phyloP scores from a whole-genome alignment of 1,284 basidiomycete species.

The Cystobasidiaceae sp. region DNA sequence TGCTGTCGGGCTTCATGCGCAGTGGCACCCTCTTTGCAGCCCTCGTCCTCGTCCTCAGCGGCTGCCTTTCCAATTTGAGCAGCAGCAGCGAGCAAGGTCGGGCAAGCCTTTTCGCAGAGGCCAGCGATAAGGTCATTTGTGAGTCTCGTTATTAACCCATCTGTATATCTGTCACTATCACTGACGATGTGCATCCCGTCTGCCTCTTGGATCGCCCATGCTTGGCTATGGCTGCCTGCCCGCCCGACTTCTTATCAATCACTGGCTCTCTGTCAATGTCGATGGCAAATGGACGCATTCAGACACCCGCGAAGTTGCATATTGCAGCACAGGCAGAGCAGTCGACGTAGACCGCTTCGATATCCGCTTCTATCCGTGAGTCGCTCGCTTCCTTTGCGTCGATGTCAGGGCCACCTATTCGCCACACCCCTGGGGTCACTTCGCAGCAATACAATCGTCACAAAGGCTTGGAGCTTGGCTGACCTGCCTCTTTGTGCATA shows the following conservation, averaged over 20 bases:
- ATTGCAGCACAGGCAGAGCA: conserved; percentile 28
- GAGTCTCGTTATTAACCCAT: neutral
- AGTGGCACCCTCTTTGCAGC: neutral
- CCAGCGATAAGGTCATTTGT: conserved; percentile 6
- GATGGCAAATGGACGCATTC: neutral
- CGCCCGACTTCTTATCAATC: neutral
- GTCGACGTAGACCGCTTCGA: conserved; percentile 29
- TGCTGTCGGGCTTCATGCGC: neutral
- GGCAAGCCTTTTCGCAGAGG: neutral
- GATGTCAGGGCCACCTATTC: neutral
- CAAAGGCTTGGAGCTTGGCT: too few species aligned
- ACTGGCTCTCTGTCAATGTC: neutral
- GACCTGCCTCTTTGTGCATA: too few species aligned
- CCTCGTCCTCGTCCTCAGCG: neutral
- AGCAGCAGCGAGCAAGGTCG: neutral
- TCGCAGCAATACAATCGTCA: too few species aligned
- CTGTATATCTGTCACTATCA: neutral
- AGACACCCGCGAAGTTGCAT: conserved; percentile 24
- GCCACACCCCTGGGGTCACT: too few species aligned
- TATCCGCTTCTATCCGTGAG: conserved; percentile 28
- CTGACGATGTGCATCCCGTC: neutral
- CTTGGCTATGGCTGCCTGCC: too few species aligned
- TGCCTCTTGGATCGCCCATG: neutral
- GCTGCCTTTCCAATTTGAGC: neutral
- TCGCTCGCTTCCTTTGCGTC: neutral